Conservation (phyloP, 306 rosid genomes). For the Canavalia gladiata region DNA sequence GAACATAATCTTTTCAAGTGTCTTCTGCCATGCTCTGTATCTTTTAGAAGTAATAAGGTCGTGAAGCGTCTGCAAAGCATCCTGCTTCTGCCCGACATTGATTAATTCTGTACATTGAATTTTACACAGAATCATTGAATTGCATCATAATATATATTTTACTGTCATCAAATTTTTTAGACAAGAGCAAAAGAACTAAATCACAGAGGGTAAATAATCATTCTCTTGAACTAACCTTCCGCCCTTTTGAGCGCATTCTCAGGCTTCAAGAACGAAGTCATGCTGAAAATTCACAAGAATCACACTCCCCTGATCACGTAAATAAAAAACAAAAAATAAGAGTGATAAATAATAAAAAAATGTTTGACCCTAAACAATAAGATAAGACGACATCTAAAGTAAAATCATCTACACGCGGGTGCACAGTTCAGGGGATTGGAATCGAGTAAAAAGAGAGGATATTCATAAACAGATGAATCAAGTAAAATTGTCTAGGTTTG, state of each 20-base stretch:
- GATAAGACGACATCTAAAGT: background rate
- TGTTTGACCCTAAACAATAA: no score
- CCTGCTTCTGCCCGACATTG: slow-evolving; percentile 96
- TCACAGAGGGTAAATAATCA: background rate
- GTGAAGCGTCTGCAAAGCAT: slow-evolving; percentile 91
- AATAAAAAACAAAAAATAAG: background rate
- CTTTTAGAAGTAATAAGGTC: slow-evolving; percentile 91
- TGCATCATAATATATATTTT: background rate
- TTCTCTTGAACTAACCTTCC: slow-evolving; percentile 51
- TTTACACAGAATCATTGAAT: background rate
- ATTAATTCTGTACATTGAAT: slow-evolving; percentile 72
- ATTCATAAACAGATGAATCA: background rate
- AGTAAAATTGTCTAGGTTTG: background rate
- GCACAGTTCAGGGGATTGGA: background rate
- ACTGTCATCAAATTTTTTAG: background rate
- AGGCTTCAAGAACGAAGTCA: slow-evolving; percentile 61
- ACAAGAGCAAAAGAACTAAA: background rate
- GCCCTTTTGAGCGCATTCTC: slow-evolving; percentile 63
- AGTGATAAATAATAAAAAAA: background rate
- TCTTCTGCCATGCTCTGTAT: slow-evolving; percentile 97
- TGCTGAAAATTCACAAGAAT: slow-evolving; percentile 28
- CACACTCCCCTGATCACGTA: slow-evolving; percentile 23
- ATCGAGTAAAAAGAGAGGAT: background rate
- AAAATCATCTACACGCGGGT: background rate
- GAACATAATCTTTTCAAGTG: slow-evolving; percentile 91